phyloP scores from a whole-genome alignment of 768 basidiomycete species.

The Tricholoma terreum region DNA sequence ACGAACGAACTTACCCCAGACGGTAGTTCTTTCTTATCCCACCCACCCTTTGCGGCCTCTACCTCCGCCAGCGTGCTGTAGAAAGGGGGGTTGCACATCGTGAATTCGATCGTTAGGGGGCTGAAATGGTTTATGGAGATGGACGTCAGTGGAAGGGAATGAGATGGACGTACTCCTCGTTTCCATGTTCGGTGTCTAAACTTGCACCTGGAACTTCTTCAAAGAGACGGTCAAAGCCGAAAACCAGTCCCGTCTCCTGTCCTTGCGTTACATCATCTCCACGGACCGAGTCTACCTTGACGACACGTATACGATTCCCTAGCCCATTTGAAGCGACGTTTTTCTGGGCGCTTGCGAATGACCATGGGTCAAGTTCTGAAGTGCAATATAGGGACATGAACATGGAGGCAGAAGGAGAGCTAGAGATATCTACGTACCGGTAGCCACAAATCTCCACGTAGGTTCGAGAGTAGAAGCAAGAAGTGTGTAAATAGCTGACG shows the following conservation, averaged over 20 bases:
- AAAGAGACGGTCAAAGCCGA: conserved; percentile 15
- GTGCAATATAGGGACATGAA: neutral
- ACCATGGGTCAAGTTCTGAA: conserved; percentile 69
- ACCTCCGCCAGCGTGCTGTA: conserved; percentile 78
- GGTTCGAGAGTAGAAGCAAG: conserved; percentile 55
- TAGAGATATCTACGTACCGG: conserved; percentile 43
- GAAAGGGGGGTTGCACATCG: conserved; percentile 98
- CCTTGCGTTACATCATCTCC: conserved; percentile 19
- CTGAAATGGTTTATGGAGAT: neutral
- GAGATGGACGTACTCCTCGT: neutral
- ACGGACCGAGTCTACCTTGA: conserved; percentile 18
- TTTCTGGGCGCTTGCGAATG: conserved; percentile 48
- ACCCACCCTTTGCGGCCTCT: conserved; percentile 38
- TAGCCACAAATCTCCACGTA: conserved; percentile 61
- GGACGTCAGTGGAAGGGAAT: neutral
- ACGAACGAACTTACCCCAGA: conserved; percentile 55
- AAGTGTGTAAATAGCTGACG: conserved; percentile 86
- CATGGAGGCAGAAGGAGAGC: neutral
- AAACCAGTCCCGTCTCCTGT: neutral
- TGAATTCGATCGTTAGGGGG: conserved; percentile 62
- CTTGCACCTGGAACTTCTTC: neutral
- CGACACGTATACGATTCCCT: conserved; percentile 45
- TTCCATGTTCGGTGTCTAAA: too few relatives aligned
- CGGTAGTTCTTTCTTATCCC: conserved; percentile 62
- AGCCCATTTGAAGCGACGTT: conserved; percentile 64